Evolutionary conservation across 345 rosid species (phyloP), one percentile per base, ranked within the genome.

Genomic region (Salix arbutifolia): DNA sequence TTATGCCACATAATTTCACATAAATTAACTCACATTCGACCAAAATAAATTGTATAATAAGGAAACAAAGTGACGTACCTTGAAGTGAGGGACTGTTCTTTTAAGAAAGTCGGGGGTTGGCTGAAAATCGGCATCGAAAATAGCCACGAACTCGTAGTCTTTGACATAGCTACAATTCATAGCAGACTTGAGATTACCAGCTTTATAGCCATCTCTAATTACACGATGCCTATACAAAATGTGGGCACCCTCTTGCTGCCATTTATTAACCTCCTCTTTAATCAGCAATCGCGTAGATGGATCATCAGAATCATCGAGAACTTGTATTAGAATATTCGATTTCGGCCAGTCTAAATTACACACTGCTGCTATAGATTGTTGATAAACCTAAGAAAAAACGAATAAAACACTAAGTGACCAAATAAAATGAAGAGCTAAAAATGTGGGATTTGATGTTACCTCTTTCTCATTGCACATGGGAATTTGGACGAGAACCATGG

Each of bases 321-420:
- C 84, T 76, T 95, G 99, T 67, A 95, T 87, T 83, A 95, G 77
- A 58, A 95, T 70, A 73, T 87, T 90, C 35, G 90, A 81, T 76
- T 95, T 91, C n/a, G 98, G 98, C 99, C 99, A 95, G 83, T 95
- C 97, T 84, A 95, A 82, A 77, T 88, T 90, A 73, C 99, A 95
- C 14, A 88, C 92, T 10, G 99, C 99, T 2, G 87, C 98, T 17
- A 95, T 95, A 0, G 99, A 95, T 77, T 93, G 99, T 38, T 95
- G 96, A 86, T 95, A 95, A 74, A 95, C 99, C 99, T 95, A 52
- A 13, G 6, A 31, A 65, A 66, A 25, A 42, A 18, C 6, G 11
- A 40, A 16, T 26, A 40, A 26, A 38, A 73, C 38, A 16, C 40
- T 1, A 28, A 42, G n/a, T 2, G 1, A 64, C 14, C 44, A 42